phyloP scores from a whole-genome alignment of 2,329 filamentous ascomycete species.

The Graphium sp. region DNA sequence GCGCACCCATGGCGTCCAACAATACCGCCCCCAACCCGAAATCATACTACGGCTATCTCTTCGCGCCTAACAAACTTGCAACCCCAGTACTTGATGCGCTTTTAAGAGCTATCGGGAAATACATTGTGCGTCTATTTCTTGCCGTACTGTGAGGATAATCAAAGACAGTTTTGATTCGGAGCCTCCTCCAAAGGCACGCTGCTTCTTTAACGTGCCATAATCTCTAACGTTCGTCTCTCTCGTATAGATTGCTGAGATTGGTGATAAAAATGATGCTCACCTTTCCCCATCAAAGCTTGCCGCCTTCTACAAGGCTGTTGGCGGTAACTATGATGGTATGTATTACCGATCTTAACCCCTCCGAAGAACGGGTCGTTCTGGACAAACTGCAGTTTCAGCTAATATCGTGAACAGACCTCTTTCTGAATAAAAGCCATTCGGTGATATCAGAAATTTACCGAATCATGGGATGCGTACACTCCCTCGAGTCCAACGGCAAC shows the following conservation, averaged over 20 bases:
- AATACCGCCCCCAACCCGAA: conserved; percentile 2
- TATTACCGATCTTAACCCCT: conserved; percentile 3
- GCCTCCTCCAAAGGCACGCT: no score
- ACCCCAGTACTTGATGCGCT: conserved; percentile 2
- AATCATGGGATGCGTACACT: conserved; percentile 78
- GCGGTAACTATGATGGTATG: conserved; percentile 56
- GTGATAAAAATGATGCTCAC: conserved; percentile 32
- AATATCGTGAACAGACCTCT: conserved; percentile 54
- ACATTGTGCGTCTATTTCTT: conserved; percentile 1
- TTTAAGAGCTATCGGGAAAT: conserved; percentile 1
- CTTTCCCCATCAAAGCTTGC: conserved; percentile 55
- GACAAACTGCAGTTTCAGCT: no score
- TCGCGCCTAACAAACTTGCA: conserved; percentile 1
- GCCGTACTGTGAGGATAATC: no score
- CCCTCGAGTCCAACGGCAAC: conserved; percentile 57
- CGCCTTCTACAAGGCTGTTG: conserved; percentile 60
- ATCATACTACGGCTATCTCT: conserved; percentile 2
- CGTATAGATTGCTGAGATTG: conserved; percentile 36
- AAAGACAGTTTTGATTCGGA: no score
- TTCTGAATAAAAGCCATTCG: conserved; percentile 54
- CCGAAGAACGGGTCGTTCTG: no score
- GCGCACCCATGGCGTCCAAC: conserved; percentile 1
- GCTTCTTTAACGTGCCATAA: no score
- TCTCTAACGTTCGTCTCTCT: no score
- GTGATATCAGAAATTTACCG: conserved; percentile 87